Evolutionary conservation across 23 red algal species (phyloP).

Genomic region (Rhodosorus marinus): DNA sequence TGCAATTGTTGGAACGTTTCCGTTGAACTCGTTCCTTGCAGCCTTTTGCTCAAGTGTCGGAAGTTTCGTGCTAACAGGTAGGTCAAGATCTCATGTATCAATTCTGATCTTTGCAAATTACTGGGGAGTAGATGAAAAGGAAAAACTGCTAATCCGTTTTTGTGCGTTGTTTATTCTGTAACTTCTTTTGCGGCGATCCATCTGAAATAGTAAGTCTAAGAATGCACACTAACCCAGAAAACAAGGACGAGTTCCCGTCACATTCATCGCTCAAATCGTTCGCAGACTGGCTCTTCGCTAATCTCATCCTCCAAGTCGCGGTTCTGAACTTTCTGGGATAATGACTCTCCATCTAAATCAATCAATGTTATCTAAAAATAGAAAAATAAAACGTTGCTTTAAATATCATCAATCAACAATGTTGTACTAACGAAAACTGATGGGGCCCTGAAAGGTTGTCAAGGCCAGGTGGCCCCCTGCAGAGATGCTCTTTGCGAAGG

Average conservation of each 20-base stretch:
- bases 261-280: slow-evolving; percentile 13
- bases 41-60: slow-evolving; percentile 56
- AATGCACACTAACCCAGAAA: slow-evolving; percentile 55
- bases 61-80: slow-evolving; percentile 69
- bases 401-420: too few species aligned
- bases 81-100: too few species aligned
- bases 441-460: too few species aligned
- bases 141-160: too few species aligned
- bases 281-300: slow-evolving; percentile 70
- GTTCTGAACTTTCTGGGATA: slow-evolving; percentile 90
- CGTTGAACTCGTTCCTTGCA: slow-evolving; percentile 87
- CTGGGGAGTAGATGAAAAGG: too few species aligned
- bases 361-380: too few species aligned
- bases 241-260: slow-evolving; percentile 13
- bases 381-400: too few species aligned
- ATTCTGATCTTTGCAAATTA: background rate
- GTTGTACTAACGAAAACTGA: too few species aligned
- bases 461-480: too few species aligned
- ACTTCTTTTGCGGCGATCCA: background rate
- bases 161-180: background rate
- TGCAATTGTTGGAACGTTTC: slow-evolving; percentile 53
- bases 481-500: too few species aligned
- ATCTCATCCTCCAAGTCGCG: slow-evolving; percentile 70
- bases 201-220: slow-evolving; percentile 47
- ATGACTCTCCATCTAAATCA: too few species aligned